These are phyloP conservation scores for Teratosphaeria viscida DNA, from an alignment of 2,329 filamentous ascomycete genomes.

Conservation along the genomic window DNA sequence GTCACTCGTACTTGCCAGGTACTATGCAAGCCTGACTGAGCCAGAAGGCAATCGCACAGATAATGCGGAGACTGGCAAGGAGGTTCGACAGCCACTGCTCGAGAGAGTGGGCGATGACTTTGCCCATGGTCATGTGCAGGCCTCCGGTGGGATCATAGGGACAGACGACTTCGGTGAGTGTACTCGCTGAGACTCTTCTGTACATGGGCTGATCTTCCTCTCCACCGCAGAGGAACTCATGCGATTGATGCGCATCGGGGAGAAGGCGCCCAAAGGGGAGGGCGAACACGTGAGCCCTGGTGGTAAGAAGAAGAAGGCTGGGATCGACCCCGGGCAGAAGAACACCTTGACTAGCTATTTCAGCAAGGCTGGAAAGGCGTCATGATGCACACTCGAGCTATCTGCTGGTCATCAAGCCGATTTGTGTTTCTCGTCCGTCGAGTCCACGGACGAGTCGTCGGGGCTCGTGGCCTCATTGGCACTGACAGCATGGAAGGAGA, in stretches of 20 bases:
- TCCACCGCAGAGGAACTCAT: constrained; percentile 46
- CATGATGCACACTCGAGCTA: not conserved
- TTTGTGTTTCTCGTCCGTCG: constrained; percentile 1
- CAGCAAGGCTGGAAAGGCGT: constrained; percentile 23
- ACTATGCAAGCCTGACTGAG: constrained; percentile 36
- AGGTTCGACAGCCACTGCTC: constrained; percentile 23
- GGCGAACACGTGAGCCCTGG: constrained; percentile 22
- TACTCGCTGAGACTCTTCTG: not conserved
- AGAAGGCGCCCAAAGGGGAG: constrained; percentile 35
- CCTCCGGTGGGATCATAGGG: constrained; percentile 54
- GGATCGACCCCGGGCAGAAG: constrained; percentile 33
- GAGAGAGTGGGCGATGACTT: constrained; percentile 52
- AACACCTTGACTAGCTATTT: constrained; percentile 50
- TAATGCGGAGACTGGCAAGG: constrained; percentile 1
- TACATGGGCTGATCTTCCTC: not conserved
- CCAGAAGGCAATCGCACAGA: constrained; percentile 14
- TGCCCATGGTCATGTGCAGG: constrained; percentile 56
- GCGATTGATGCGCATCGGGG: constrained; percentile 47
- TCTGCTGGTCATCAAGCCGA: not conserved
- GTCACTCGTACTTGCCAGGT: constrained; percentile 5
- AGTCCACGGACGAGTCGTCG: not conserved
- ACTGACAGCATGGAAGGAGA: constrained; percentile 46
- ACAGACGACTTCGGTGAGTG: constrained; percentile 44
- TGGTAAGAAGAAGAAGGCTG: constrained; percentile 28
- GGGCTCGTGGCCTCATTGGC: not conserved